Conservation (phyloP, 441 rosid species). For the Pelargonium australe region DNA sequence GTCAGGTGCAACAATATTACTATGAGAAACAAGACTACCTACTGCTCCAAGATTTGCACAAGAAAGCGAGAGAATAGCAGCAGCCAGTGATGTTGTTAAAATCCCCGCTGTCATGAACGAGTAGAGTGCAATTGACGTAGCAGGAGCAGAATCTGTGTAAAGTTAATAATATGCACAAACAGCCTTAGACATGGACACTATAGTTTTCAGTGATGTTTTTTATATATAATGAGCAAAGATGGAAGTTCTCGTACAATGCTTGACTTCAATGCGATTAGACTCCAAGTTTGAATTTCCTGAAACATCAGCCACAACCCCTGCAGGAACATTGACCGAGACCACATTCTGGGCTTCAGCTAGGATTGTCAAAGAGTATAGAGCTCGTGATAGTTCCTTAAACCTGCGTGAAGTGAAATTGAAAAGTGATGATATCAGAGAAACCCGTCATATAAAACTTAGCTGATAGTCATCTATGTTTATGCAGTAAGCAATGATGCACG, state of each 20-base stretch:
- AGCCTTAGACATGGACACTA: neutral
- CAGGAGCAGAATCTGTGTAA: constrained; percentile 37
- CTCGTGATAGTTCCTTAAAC: constrained; percentile 41
- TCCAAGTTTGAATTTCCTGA: constrained; percentile 47
- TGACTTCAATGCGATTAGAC: constrained; percentile 39
- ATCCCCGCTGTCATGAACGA: constrained; percentile 47
- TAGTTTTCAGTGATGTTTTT: too few relatives aligned
- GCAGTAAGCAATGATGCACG: constrained; percentile 12
- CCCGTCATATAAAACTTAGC: neutral
- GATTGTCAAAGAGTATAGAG: constrained; percentile 44
- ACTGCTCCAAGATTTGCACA: constrained; percentile 40
- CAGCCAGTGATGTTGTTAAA: constrained; percentile 42
- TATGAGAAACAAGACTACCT: constrained; percentile 16
- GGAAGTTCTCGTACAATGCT: constrained; percentile 29
- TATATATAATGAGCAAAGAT: neutral
- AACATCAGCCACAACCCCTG: constrained; percentile 38
- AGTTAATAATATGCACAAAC: constrained; percentile 4
- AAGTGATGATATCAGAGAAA: neutral
- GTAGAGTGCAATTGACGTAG: constrained; percentile 38
- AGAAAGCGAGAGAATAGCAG: constrained; percentile 40
- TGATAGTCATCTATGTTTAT: constrained; percentile 4
- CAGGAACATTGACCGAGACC: constrained; percentile 37
- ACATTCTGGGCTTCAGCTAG: constrained; percentile 24
- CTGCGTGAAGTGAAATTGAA: constrained; percentile 29
- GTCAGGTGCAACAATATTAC: constrained; percentile 23